A percentile compares a stretch with the other conserved stretches of the same genome.
Evolutionary conservation across 495 filamentous ascomycete species (phyloP).

Genomic region (Aspergillus bertholletiae): DNA sequence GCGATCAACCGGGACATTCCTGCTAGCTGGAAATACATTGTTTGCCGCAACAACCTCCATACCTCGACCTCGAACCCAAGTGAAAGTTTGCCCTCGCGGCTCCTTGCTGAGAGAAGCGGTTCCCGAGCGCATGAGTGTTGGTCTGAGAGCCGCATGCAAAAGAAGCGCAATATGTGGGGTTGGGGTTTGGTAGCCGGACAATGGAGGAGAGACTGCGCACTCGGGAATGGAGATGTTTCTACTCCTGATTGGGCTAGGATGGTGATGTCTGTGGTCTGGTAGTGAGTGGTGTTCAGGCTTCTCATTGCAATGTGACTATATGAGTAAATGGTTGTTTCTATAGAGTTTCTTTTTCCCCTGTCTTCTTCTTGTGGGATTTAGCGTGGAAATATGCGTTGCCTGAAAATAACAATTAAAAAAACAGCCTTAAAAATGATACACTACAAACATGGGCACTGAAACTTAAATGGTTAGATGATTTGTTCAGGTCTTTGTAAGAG

Average conservation of each 20-base stretch:
- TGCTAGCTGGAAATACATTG: no score
- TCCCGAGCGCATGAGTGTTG: not conserved
- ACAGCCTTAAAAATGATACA: not conserved
- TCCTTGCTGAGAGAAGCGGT: not conserved
- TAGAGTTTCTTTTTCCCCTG: not conserved
- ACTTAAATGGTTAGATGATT: not conserved
- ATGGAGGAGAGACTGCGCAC: not conserved
- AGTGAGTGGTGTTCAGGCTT: not conserved
- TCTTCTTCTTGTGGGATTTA: not conserved
- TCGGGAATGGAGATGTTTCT: not conserved
- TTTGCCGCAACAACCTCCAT: no score
- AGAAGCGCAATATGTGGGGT: not conserved
- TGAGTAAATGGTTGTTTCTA: conserved; percentile 3
- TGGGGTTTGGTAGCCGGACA: not conserved
- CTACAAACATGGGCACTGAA: not conserved
- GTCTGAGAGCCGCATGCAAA: not conserved
- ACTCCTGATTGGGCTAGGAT: not conserved
- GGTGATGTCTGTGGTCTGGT: no score
- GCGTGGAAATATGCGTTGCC: not conserved
- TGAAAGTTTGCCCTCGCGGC: not conserved
- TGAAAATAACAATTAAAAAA: no score
- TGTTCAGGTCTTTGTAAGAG: not conserved
- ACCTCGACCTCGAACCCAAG: no score
- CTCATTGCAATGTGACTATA: conserved; percentile 8
- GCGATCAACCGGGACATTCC: no score